A percentile compares a stretch with the other conserved stretches of the same genome.
phyloP scores from a whole-genome alignment of 306 rosid species.

The Malus sieversii region DNA sequence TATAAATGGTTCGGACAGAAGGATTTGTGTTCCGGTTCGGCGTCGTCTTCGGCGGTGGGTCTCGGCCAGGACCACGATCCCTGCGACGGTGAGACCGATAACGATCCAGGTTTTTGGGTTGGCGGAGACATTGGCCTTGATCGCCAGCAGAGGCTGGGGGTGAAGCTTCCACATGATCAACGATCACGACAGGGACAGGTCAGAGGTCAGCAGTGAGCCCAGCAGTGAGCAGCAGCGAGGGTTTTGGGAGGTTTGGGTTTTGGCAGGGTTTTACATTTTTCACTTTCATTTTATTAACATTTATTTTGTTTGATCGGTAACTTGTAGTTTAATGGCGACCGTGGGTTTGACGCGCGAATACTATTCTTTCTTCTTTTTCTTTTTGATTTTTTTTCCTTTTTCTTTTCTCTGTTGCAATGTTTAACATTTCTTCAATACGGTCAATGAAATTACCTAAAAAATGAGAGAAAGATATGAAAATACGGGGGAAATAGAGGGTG shows the following conservation, averaged over 20 bases:
- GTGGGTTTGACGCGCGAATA: not conserved
- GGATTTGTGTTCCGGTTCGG: not conserved
- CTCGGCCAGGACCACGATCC: conserved; percentile 41
- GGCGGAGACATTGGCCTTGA: conserved; percentile 44
- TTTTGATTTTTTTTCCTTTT: too few relatives aligned
- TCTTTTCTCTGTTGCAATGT: too few relatives aligned
- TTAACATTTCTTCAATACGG: too few relatives aligned
- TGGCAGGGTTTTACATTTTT: conserved; percentile 38
- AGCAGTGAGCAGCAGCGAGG: not conserved
- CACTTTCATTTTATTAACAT: not conserved
- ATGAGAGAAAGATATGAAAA: too few relatives aligned
- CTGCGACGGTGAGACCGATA: conserved; percentile 53
- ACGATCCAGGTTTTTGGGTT: conserved; percentile 60
- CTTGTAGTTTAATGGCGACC: too few relatives aligned
- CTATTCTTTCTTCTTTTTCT: not conserved
- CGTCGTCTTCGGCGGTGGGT: conserved; percentile 29
- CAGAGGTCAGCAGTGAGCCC: not conserved
- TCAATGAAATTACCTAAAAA: too few relatives aligned
- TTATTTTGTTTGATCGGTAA: not conserved
- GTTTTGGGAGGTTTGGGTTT: conserved; percentile 28
- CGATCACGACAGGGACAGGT: not conserved
- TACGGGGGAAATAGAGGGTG: too few relatives aligned
- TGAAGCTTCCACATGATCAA: conserved; percentile 31
- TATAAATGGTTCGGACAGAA: conserved; percentile 43
- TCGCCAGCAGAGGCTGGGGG: conserved; percentile 17